Evolutionary conservation across 2,329 filamentous ascomycete species (phyloP), one percentile per base, ranked within the genome.

Genomic region (Podosphaera aphanis): DNA sequence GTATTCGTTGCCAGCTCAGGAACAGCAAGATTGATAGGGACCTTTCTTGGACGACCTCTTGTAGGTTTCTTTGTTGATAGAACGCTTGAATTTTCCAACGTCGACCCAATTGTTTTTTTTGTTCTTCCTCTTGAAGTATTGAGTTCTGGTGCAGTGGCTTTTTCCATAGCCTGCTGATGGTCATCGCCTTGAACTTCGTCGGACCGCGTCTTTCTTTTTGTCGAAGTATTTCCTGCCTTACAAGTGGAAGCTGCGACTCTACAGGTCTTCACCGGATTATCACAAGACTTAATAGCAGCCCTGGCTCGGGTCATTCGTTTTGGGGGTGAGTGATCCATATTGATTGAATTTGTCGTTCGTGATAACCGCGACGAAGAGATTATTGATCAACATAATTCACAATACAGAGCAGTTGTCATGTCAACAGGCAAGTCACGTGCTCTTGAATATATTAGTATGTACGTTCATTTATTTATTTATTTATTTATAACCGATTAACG

Each of bases 251-350:
- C 68, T 49, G 67, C 61, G 49, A 67, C 63, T 49, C 61, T 69
- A 48, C 65, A 63, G 1, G 63, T 61, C 53, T 65, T 66, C 31
- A 59, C 53, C 37, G 59, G 56, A 21, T 61, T 55, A 47, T 66
- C 62, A 45, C 52, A 56, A 48, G 64, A 64, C 51, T 62, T 64
- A 33, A 63, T 62, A 42, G 64, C 64, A 47, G 63, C 65, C 52
- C 64, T 56, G 39, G 66, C 64, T 52, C 72, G 68, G 50, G 72
- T 75, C 55, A 74, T 66, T 51, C 72, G 68, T 61, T 73, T 73
- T 31, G 71, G 72, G 44, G 72, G 71, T 48, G 69, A 74, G 51
- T 63, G 59, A 45, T 61, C 60, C 70, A 75, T 73, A 51, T 44
- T 63, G 44, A 38, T 40, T 46, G 47, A 27, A 46, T 44, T 47